Conservation (phyloP, 164 flowering plant genomes). For the Warburgia ugandensis region DNA sequence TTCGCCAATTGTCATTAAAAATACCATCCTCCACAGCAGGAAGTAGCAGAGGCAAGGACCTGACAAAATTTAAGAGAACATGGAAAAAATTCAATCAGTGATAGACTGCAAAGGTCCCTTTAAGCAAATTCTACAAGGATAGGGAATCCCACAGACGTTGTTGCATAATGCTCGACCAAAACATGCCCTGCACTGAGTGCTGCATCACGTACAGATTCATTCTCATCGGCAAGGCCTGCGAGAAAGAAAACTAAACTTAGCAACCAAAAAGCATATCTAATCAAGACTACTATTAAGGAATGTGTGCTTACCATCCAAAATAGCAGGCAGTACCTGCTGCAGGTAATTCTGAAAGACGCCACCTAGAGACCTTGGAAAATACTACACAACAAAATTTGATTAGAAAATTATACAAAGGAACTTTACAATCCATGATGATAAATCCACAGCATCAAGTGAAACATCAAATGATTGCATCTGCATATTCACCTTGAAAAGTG, state of each 20-base stretch:
- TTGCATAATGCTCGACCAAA: constrained; percentile 94
- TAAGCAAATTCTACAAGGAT: too few relatives aligned
- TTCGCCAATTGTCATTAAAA: constrained; percentile 96
- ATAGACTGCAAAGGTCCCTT: too few relatives aligned
- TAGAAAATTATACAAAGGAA: background rate
- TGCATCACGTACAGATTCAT: constrained; percentile 99
- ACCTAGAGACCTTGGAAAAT: constrained; percentile 92
- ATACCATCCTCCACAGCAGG: constrained; percentile 99
- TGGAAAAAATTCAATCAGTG: background rate
- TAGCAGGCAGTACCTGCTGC: constrained; percentile 92
- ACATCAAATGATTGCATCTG: background rate
- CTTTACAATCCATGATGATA: too few relatives aligned
- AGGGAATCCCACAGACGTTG: constrained; percentile 51
- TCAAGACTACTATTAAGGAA: background rate
- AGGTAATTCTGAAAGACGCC: constrained; percentile 85
- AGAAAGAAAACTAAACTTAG: constrained; percentile 3
- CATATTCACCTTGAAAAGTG: constrained; percentile 73
- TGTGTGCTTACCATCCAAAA: constrained; percentile 64
- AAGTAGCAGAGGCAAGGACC: constrained; percentile 95
- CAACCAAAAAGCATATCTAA: background rate
- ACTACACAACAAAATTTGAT: constrained; percentile 32
- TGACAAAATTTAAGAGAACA: constrained; percentile 20
- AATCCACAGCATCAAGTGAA: too few relatives aligned
- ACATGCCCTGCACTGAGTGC: constrained; percentile 99
- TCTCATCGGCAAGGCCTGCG: constrained; percentile 98